These are phyloP conservation scores for Cicer yamashitae DNA, from an alignment of 306 rosid species.

Conservation along the genomic window DNA sequence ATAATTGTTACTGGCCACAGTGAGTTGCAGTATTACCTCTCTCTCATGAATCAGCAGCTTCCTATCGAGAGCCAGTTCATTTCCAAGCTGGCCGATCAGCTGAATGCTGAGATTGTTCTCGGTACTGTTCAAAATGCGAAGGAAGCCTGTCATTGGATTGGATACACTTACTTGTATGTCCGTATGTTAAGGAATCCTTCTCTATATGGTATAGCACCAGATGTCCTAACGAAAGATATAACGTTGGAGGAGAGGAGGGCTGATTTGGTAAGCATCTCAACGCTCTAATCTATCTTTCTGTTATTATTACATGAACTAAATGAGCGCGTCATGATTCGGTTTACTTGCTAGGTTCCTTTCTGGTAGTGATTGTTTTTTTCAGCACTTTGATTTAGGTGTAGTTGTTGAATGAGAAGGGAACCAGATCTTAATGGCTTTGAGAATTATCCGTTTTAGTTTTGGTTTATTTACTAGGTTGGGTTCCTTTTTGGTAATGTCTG, in stretches of 20 bases:
- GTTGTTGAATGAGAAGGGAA: constrained; percentile 11
- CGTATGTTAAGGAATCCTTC: constrained; percentile 86
- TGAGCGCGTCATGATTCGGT: neutral
- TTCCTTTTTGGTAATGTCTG: neutral
- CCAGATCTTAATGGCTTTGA: neutral
- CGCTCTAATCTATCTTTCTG: neutral
- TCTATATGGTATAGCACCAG: constrained; percentile 81
- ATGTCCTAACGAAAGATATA: constrained; percentile 70
- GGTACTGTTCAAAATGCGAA: constrained; percentile 90
- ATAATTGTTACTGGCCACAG: constrained; percentile 82
- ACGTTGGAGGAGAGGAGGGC: constrained; percentile 87
- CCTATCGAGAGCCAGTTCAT: constrained; percentile 93
- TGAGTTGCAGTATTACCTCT: constrained; percentile 88
- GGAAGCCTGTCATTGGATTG: constrained; percentile 88
- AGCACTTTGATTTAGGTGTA: constrained; percentile 9
- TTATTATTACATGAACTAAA: neutral
- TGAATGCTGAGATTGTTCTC: constrained; percentile 89
- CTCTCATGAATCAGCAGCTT: constrained; percentile 91
- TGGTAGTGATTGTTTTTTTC: constrained; percentile 7
- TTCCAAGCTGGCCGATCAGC: constrained; percentile 84
- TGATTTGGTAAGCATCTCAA: constrained; percentile 68
- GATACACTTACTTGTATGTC: constrained; percentile 80
- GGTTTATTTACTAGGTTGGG: neutral
- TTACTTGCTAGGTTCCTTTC: neutral
- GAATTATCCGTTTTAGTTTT: neutral